Evolutionary conservation across 768 basidiomycete genomes (phyloP), one percentile per base, ranked within the genome.

Genomic region (Collybia sp.): DNA sequence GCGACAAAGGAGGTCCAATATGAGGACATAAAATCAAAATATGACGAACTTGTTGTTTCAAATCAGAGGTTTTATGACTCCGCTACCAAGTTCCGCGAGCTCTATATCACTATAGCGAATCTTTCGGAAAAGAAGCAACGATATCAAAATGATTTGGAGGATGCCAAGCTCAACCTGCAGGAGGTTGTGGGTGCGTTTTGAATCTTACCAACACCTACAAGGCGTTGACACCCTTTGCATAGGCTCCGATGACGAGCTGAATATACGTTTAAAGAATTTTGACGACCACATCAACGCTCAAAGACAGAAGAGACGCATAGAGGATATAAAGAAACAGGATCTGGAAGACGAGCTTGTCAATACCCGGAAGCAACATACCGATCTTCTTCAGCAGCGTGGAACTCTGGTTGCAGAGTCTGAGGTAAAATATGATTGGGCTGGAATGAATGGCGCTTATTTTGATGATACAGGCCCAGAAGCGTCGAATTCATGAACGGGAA

Each of bases 11-110:
- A 93, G 51, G 69, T 80, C 3, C 78, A 88, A 45, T 82, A 83
- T 41, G 88, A 93, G 47, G 76, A 83, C 36, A 75, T 82, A 12
- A 83, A 85, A 56, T 73, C 70, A 12, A 64, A 79, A 49, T 82
- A 85, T 52, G 81, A 91, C 19, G 68, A 68, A 12, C 67, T 87
- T 15, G 83, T 82, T 34, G 71, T 75, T 48, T 74, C 79, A n/a
- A 92, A 91, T 56, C 70, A 75, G 44, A 82, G 77, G 47, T 93
- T 93, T 61, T 84, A 90, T 56, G 88, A 95, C 42, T 76, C 82
- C 38, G 84, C 89, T 2, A 82, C 81, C 16, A 86, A 86, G 58
- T 96, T 97, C 60, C 79, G 90, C 47, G 89, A 96, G 63, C 74
- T 87, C 44, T 93, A 88, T 57, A 65, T 85, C 45, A 80, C 80